A percentile compares a stretch with the other conserved stretches of the same genome.
phyloP scores from a whole-genome alignment of 2,329 filamentous ascomycete species.

The Hypoxylon sp. region DNA sequence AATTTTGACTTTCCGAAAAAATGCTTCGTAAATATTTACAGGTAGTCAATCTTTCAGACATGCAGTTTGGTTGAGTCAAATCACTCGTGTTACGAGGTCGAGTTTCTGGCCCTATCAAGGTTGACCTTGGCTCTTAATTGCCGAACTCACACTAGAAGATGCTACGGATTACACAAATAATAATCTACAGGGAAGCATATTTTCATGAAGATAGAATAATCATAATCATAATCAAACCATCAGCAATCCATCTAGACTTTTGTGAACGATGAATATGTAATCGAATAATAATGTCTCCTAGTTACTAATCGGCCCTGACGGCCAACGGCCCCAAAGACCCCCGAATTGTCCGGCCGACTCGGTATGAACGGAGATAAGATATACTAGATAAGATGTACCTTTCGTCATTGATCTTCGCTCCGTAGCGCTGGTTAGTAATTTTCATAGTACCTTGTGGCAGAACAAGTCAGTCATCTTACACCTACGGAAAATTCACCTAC shows the following conservation, averaged over 20 bases:
- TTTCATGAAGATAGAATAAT: background rate
- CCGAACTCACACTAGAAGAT: background rate
- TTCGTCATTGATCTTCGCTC: constrained; percentile 43
- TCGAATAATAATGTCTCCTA: background rate
- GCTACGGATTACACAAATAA: background rate
- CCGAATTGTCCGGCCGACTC: constrained; percentile 31
- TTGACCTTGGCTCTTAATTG: background rate
- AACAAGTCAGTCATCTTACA: background rate
- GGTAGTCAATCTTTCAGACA: background rate
- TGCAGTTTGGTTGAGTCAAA: background rate
- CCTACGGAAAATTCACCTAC: constrained; percentile 13
- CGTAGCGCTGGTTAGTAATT: constrained; percentile 22
- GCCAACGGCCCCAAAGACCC: constrained; percentile 11
- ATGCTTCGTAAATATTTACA: background rate
- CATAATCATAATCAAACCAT: no score
- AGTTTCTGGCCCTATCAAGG: background rate
- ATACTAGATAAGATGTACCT: constrained; percentile 33
- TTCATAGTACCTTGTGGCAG: constrained; percentile 13
- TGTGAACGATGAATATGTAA: background rate
- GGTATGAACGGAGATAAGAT: constrained; percentile 41
- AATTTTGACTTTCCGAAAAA: background rate
- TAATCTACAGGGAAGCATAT: background rate
- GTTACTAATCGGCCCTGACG: constrained; percentile 19
- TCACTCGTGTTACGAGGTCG: background rate
- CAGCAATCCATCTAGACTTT: background rate